Evolutionary conservation across 768 basidiomycete genomes (phyloP), one percentile per base, ranked within the genome.

Genomic region (Lactifluus hygrophoroides): DNA sequence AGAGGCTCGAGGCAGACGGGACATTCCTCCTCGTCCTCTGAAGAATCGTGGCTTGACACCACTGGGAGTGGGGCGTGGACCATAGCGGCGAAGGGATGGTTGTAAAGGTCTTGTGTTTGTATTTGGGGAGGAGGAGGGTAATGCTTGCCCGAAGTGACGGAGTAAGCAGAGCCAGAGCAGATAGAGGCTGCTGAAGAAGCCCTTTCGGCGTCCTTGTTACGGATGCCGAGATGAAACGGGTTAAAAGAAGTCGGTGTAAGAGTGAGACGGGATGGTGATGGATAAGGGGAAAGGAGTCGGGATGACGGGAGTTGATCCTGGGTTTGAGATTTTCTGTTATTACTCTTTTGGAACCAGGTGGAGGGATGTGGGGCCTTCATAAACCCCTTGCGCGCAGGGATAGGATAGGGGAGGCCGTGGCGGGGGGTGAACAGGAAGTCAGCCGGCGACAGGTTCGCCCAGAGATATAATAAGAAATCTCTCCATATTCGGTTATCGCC

Each of bases 1-100:
- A 99, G 82, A 1, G 91, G 89, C 68, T 98, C 95, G 65, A 96
- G 85, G 72, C 95, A 99, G 65, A 99, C 92, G 13, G 95, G 95
- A 66, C 96, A 99, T 67, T 88, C 90, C 53, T 88, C 87, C 67
- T 94, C 93, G 54, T 91, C 88, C 23, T 89, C 86, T 16, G 75
- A 70, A 44, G 75, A 53, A 62, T 82, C 80, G 69, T 81, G 80
- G 62, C 70, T 79, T 16, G 88, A 84, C 56, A 90, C 85, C 64
- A 88, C 85, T 13, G 90, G 85, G 34, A 86, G 72, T 3, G 86
- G 85, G 1, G 84, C 78, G 52, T 80, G 77, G 58, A 77, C 77
- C 81, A 84, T 82, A 47, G 76, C 58, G 14, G 82, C 75, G 76
- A 80, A 86, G 1, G 80, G 82, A 65, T 86, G 83, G 28, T 28